Evolutionary conservation across 768 basidiomycete species (phyloP), one percentile per base, ranked within the genome.

Genomic region (Hericium erinaceus): DNA sequence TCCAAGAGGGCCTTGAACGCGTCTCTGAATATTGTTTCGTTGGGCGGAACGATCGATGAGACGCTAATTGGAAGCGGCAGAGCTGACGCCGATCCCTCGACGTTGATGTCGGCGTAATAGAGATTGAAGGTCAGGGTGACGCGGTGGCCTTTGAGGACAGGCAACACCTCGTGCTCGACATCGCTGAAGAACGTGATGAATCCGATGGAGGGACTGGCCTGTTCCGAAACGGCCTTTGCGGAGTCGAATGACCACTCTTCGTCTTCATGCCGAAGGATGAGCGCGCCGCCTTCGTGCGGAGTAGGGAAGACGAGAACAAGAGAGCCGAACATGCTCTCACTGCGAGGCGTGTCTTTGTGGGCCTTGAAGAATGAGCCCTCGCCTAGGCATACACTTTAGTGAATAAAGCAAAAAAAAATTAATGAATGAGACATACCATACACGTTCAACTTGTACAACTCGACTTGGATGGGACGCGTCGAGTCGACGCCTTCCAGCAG

Each of bases 301-400:
- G 75, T 75, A 7, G 80, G 80, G 52, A 80, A 72, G n/a, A 77
- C 71, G 38, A 81, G 60, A 1, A 81, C 74, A 9, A 84, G 71
- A 1, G 80, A 80, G 1, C 77, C 80, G 39, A 83, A 75, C 74
- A 81, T 80, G 26, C 63, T 61, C 8, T 69, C 67, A 8, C 67
- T 63, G 8, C 74, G 73, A 5, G 77, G 78, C 0, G 79, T 79
- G 57, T 80, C 81, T 44, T 74, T 70, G 60, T 80, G 80, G 0
- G 75, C 41, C 60, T 78, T 79, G 71, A 80, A 81, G 63, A 78
- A 80, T 0, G 72, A 72, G 10, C 69, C 78, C 49, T 71, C 62
- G 1, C 70, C 77, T 77, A 52, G 1, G 15, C 1, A 15, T 2
- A 1, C 10, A 26, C 4, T 48, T 53, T 20, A n/a, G 18, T 52